Evolutionary conservation across 2,329 filamentous ascomycete species (phyloP).

Genomic region (Fusarium cicatricum): DNA sequence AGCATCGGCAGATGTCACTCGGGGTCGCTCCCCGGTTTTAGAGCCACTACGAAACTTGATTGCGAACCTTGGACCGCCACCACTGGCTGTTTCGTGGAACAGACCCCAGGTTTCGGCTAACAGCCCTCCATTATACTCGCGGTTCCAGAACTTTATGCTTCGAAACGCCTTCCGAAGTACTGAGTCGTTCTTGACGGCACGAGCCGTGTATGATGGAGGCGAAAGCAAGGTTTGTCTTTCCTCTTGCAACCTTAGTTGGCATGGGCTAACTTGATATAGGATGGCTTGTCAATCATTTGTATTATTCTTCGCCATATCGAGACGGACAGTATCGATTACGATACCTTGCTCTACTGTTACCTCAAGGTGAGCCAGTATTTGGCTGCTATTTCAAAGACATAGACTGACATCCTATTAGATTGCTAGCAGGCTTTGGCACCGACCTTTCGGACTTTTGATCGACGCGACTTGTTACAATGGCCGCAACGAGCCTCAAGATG

Average conservation of each 20-base stretch:
- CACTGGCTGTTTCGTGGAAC: constrained; percentile 74
- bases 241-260: no score
- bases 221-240: constrained; percentile 66
- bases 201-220: constrained; percentile 74
- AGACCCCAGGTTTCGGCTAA: constrained; percentile 71
- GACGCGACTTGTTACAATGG: constrained; percentile 76
- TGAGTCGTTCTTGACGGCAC: constrained; percentile 69
- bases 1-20: constrained; percentile 61
- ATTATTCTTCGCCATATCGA: constrained; percentile 74
- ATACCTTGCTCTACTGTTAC: constrained; percentile 72
- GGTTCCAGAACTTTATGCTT: constrained; percentile 78
- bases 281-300: constrained; percentile 73
- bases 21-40: constrained; percentile 63
- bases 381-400: not conserved
- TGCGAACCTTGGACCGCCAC: constrained; percentile 71
- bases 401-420: constrained; percentile 55
- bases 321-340: constrained; percentile 69
- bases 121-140: constrained; percentile 69
- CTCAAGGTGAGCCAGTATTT: constrained; percentile 61
- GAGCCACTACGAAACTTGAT: constrained; percentile 69
- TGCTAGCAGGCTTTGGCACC: constrained; percentile 74
- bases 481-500: constrained; percentile 71
- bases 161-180: constrained; percentile 71
- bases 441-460: constrained; percentile 72
- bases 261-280: constrained; percentile 50